phyloP scores from a whole-genome alignment of 2,329 filamentous ascomycete species.

The Colletotrichum melonis region DNA sequence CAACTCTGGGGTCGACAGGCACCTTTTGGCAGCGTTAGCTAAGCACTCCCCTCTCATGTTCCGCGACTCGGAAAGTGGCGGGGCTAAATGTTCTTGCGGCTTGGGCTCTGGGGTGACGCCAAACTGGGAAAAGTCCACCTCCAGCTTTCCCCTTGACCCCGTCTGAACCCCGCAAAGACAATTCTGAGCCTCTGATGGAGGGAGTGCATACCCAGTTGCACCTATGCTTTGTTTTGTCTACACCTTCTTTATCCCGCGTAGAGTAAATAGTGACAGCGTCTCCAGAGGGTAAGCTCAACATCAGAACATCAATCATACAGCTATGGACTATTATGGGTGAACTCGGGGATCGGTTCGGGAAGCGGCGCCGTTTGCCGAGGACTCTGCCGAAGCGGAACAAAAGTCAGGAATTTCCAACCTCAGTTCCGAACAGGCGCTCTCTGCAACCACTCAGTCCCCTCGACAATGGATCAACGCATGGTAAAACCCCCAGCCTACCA shows the following conservation, averaged over 20 bases:
- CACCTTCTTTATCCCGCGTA: not conserved
- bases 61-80: constrained; percentile 36
- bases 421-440: not conserved
- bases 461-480: not conserved
- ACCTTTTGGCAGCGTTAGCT: not conserved
- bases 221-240: not conserved
- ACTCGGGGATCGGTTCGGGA: constrained; percentile 5
- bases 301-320: not conserved
- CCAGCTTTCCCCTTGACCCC: constrained; percentile 17
- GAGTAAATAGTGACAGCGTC: not conserved
- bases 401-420: not conserved
- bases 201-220: not conserved
- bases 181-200: not conserved
- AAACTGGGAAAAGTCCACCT: constrained; percentile 16
- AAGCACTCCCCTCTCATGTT: constrained; percentile 24
- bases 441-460: not conserved
- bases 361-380: constrained; percentile 32
- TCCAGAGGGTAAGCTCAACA: not conserved
- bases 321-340: not conserved
- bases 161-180: constrained; percentile 27
- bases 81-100: constrained; percentile 36
- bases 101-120: constrained; percentile 1
- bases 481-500: not conserved
- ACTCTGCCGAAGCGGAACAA: constrained; percentile 18
- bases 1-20: no score